These are phyloP conservation scores for Phaffia tasmanica DNA, from an alignment of 768 basidiomycete species.

Conservation along the genomic window DNA sequence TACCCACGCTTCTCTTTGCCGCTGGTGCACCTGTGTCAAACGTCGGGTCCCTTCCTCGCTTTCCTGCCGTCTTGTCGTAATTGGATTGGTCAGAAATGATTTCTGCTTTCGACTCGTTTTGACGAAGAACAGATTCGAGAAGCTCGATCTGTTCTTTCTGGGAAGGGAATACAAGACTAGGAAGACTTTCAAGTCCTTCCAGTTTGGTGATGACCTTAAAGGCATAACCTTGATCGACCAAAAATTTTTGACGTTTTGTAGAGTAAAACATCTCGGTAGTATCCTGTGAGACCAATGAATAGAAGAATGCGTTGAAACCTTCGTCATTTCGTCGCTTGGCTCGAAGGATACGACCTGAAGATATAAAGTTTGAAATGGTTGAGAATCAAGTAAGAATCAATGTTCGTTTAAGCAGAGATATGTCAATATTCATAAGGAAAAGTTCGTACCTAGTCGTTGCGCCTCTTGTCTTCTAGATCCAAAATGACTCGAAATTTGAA, in stretches of 20 bases:
- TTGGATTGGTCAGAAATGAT: slow-evolving; percentile 62
- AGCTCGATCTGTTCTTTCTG: slow-evolving; percentile 91
- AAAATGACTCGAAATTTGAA: slow-evolving; percentile 98
- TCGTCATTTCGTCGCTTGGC: slow-evolving; percentile 97
- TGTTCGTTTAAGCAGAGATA: slow-evolving; percentile 6
- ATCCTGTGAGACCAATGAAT: slow-evolving; percentile 96
- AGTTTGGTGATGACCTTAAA: slow-evolving; percentile 99
- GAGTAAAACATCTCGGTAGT: slow-evolving; percentile 99
- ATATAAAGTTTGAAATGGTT: not conserved
- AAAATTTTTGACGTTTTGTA: slow-evolving; percentile 94
- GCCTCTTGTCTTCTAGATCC: slow-evolving; percentile 97
- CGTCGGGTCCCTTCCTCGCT: slow-evolving; percentile 20
- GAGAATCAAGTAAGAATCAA: slow-evolving; percentile 1
- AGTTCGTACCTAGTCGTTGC: slow-evolving; percentile 67
- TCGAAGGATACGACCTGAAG: slow-evolving; percentile 77
- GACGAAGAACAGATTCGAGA: slow-evolving; percentile 78
- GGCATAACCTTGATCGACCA: slow-evolving; percentile 93
- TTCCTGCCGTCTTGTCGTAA: slow-evolving; percentile 51
- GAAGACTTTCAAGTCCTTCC: slow-evolving; percentile 74
- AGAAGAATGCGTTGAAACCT: slow-evolving; percentile 99
- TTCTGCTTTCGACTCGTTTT: slow-evolving; percentile 81
- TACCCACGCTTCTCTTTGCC: slow-evolving; percentile 35
- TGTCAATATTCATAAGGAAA: no score
- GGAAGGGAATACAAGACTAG: slow-evolving; percentile 82
- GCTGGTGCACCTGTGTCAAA: slow-evolving; percentile 26